A percentile compares a stretch with the other conserved stretches of the same genome.
Conservation (phyloP, 2,329 filamentous ascomycete species). For the Aspergillus tubingensis region DNA sequence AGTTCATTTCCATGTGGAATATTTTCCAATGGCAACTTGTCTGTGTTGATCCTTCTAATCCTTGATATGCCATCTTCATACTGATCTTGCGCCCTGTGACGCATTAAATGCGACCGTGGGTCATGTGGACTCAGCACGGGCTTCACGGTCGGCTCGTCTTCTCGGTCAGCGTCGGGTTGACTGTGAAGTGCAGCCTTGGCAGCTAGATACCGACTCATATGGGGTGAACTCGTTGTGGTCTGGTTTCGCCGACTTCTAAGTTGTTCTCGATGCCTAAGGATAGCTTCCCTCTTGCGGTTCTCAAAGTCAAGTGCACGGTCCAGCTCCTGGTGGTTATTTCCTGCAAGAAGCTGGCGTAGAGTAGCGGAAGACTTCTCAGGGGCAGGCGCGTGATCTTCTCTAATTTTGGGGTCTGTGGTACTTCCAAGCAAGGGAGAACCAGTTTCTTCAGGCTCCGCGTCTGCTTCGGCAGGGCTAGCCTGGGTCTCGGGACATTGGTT, state of each 20-base stretch:
- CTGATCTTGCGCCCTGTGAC: constrained; percentile 12
- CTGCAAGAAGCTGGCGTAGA: constrained; percentile 21
- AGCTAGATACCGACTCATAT: constrained; percentile 35
- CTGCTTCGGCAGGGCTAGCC: too few species aligned
- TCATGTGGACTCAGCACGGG: constrained; percentile 26
- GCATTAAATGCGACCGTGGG: constrained; percentile 35
- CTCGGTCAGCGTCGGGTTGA: not conserved
- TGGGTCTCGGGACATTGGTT: not conserved
- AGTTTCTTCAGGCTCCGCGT: not conserved
- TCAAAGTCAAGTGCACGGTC: constrained; percentile 43
- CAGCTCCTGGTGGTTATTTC: constrained; percentile 21
- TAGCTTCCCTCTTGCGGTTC: constrained; percentile 38
- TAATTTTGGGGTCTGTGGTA: not conserved
- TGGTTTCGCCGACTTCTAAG: constrained; percentile 11
- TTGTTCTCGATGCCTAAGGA: constrained; percentile 28
- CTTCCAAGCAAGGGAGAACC: not conserved
- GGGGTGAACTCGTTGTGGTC: constrained; percentile 24
- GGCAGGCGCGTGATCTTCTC: constrained; percentile 20
- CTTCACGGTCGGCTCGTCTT: not conserved
- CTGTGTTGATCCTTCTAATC: constrained; percentile 20
- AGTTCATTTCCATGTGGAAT: constrained; percentile 28
- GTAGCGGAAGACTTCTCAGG: constrained; percentile 28
- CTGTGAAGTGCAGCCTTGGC: constrained; percentile 28
- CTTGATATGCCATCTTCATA: not conserved
- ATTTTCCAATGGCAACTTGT: constrained; percentile 33